These are phyloP conservation scores for Leptosphaerulina australis DNA, from an alignment of 2,329 filamentous ascomycete species.

Conservation along the genomic window DNA sequence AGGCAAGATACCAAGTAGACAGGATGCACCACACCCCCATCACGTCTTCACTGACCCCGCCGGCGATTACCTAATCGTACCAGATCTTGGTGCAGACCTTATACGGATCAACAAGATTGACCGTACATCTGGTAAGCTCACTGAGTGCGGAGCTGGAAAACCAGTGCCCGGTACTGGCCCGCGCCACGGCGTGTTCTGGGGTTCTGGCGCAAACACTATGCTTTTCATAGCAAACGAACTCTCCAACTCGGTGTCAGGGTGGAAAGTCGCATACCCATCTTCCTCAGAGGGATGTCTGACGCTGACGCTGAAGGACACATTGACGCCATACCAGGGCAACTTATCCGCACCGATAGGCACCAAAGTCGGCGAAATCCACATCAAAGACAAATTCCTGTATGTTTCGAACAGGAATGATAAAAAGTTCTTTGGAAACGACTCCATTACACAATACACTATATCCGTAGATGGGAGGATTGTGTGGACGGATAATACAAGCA, in stretches of 20 bases:
- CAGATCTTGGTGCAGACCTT: conserved; percentile 62
- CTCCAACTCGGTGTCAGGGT: conserved; percentile 38
- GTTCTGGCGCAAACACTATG: conserved; percentile 31
- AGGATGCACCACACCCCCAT: conserved; percentile 63
- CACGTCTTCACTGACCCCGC: conserved; percentile 58
- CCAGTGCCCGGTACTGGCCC: conserved; percentile 58
- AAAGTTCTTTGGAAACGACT: conserved; percentile 43
- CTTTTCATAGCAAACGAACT: conserved; percentile 47
- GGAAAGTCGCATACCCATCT: conserved; percentile 39
- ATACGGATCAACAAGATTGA: conserved; percentile 62
- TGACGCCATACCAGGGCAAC: conserved; percentile 43
- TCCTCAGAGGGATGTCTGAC: conserved; percentile 37
- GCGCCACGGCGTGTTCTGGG: conserved; percentile 61
- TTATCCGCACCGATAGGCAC: conserved; percentile 33
- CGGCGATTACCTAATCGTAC: conserved; percentile 56
- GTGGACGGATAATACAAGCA: conserved; percentile 39
- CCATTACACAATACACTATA: conserved; percentile 45
- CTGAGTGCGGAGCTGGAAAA: conserved; percentile 52
- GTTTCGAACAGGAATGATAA: conserved; percentile 47
- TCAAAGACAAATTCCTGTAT: conserved; percentile 45
- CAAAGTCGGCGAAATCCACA: conserved; percentile 44
- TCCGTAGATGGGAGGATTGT: conserved; percentile 33
- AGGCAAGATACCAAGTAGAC: conserved; percentile 56
- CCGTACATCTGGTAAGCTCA: conserved; percentile 53
- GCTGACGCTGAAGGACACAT: conserved; percentile 37